These are phyloP conservation scores for Sphagnurus paluster DNA, from an alignment of 1,284 basidiomycete species.

Conservation along the genomic window DNA sequence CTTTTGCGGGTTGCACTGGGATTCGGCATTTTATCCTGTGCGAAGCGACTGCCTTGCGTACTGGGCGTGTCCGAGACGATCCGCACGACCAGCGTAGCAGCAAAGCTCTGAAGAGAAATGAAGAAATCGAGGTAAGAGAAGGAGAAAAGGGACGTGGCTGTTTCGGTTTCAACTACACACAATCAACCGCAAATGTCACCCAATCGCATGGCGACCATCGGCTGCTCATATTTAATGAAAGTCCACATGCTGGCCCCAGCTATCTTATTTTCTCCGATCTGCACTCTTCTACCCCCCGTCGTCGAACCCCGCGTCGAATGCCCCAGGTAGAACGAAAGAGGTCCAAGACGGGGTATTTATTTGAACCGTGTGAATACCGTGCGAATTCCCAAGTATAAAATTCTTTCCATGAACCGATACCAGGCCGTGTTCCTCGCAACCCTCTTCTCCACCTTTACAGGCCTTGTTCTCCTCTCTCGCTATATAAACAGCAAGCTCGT, in stretches of 20 bases:
- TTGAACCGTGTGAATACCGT: slow-evolving; percentile 11
- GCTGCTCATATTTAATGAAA: background rate
- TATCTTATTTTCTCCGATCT: background rate
- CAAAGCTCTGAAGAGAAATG: slow-evolving; percentile 15
- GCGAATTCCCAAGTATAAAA: slow-evolving; percentile 7
- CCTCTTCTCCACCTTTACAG: slow-evolving; percentile 45
- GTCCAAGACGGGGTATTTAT: background rate
- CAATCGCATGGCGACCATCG: background rate
- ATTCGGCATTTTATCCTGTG: slow-evolving; percentile 27
- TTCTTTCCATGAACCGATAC: slow-evolving; percentile 43
- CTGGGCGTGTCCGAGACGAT: slow-evolving; percentile 36
- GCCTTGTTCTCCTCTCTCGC: slow-evolving; percentile 45
- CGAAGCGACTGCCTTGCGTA: slow-evolving; percentile 25
- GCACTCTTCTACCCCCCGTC: background rate
- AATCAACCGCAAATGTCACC: slow-evolving; percentile 4
- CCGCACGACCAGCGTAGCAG: slow-evolving; percentile 50
- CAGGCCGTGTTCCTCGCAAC: slow-evolving; percentile 55
- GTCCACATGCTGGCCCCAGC: background rate
- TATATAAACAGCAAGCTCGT: slow-evolving; percentile 44
- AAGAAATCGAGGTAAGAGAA: slow-evolving; percentile 24
- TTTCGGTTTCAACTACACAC: slow-evolving; percentile 8
- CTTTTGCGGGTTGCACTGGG: slow-evolving; percentile 55
- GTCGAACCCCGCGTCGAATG: background rate
- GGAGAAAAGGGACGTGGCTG: slow-evolving; percentile 17
- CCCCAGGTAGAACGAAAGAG: slow-evolving; percentile 3